Evolutionary conservation across 2,329 filamentous ascomycete genomes (phyloP), one percentile per base, ranked within the genome.

Genomic region (Neonectria neomacrospora): DNA sequence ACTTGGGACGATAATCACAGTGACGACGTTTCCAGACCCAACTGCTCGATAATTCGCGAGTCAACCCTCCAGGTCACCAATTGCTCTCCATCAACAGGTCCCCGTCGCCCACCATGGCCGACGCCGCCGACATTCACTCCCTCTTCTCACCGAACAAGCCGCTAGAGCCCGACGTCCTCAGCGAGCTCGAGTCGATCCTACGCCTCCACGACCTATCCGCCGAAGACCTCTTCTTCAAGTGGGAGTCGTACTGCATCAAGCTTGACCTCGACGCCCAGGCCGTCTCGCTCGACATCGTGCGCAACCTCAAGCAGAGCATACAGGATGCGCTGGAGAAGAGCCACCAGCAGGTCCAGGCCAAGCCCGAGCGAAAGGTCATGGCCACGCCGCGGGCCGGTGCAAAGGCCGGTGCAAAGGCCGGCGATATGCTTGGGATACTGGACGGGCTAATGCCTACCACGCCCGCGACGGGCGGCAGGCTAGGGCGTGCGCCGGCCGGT

Each of bases 211-310:
- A 88, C 51, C 86, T 98, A 64, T 88, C 89, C 16, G 85, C 90
- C 34, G 90, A 98, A 77, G 96, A 98, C 76, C 84, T 98, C 26
- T 97, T 93, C 79, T 97, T 93, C 88, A 98, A 98, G 85, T 99
- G 96, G 96, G 96, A 99, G 79, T 95, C 94, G 0, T 98, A 97
- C 83, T 94, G 92, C 78, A 91, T 99, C 76, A 97, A 95, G 79
- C 94, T 98, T 90, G 93, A 94, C 23, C 82, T 88, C 51, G 93
- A 96, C 60, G 91, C 93, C 61, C 89, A 90, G 65, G 80, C 92
- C 65, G 14, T 80, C 10, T 88, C 91, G 51, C 83, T 96, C 44
- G 87, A 91, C 39, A 90, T 87, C 0, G 87, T 92, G 48, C 87
- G 91, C 45, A 88, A 89, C 58, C 91, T 99, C 76, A 97, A 97